Evolutionary conservation across 2,329 filamentous ascomycete species (phyloP).

Genomic region (Rugonectria rugulosa): DNA sequence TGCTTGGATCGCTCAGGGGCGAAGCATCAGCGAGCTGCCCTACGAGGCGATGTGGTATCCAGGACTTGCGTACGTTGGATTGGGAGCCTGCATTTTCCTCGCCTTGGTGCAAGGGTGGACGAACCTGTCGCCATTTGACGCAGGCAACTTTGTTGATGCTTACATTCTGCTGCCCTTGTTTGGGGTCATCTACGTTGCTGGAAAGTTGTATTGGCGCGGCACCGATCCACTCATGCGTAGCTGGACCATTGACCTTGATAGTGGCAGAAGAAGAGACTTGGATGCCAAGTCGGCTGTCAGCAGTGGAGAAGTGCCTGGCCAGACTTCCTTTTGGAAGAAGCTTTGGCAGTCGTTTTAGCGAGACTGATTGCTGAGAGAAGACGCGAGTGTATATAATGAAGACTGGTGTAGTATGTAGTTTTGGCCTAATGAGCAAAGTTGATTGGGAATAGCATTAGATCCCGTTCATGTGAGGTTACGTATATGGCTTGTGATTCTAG

Average conservation of each 20-base stretch:
- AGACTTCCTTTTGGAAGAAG: slow-evolving; percentile 52
- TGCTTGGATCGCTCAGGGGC: slow-evolving; percentile 67
- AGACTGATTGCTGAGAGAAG: too few relatives aligned
- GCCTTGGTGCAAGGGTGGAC: slow-evolving; percentile 70
- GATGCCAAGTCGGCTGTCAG: slow-evolving; percentile 51
- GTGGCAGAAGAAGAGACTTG: slow-evolving; percentile 62
- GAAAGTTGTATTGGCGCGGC: slow-evolving; percentile 60
- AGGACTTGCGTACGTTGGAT: slow-evolving; percentile 65
- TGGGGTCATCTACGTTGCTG: slow-evolving; percentile 61
- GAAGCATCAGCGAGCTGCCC: slow-evolving; percentile 60
- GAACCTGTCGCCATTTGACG: slow-evolving; percentile 64
- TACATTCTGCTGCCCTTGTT: slow-evolving; percentile 70
- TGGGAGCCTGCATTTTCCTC: slow-evolving; percentile 65
- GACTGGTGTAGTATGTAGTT: too few relatives aligned
- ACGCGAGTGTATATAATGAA: too few relatives aligned
- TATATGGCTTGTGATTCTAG: too few relatives aligned
- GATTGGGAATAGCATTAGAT: too few relatives aligned
- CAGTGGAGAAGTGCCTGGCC: slow-evolving; percentile 41
- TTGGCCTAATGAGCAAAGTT: too few relatives aligned
- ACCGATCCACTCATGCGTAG: slow-evolving; percentile 59
- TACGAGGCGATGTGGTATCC: slow-evolving; percentile 64
- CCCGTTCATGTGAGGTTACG: too few relatives aligned
- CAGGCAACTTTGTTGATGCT: slow-evolving; percentile 67
- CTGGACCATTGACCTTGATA: slow-evolving; percentile 63
- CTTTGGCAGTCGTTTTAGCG: slow-evolving; percentile 51